Conservation (phyloP, 805 yeast genomes). For the Candida incommunis region DNA sequence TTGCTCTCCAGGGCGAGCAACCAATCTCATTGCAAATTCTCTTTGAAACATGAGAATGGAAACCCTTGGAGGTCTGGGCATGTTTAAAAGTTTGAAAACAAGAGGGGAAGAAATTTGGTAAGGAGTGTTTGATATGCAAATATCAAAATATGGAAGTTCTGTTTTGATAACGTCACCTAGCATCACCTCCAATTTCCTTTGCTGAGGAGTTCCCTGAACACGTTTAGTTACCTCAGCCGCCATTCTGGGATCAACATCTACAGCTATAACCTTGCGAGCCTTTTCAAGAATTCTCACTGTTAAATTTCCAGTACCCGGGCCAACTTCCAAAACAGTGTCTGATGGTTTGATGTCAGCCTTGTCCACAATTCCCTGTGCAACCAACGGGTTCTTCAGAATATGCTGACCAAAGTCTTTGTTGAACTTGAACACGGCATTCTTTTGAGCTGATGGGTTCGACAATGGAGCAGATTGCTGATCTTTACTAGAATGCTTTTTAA, state of each 20-base stretch:
- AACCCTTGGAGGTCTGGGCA: constrained; percentile 88
- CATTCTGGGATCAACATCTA: constrained; percentile 99
- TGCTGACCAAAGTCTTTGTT: constrained; percentile 96
- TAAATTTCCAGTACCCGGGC: constrained; percentile 98
- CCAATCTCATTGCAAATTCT: constrained; percentile 83
- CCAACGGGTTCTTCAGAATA: constrained; percentile 86
- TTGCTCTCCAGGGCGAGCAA: constrained; percentile 95
- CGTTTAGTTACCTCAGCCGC: constrained; percentile 96
- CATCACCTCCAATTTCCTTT: constrained; percentile 79
- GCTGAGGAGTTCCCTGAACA: constrained; percentile 92
- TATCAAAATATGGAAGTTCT: constrained; percentile 86
- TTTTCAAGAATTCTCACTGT: constrained; percentile 86
- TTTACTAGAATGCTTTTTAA: background rate
- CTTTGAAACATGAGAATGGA: constrained; percentile 95
- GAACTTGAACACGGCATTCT: constrained; percentile 51
- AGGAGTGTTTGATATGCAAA: constrained; percentile 94
- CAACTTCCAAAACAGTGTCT: constrained; percentile 88
- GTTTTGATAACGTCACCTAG: constrained; percentile 95
- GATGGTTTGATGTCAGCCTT: constrained; percentile 88
- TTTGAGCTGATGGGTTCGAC: constrained; percentile 6
- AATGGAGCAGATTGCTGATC: constrained; percentile 2
- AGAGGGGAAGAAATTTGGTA: constrained; percentile 95
- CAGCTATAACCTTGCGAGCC: constrained; percentile 89
- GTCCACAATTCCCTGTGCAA: constrained; percentile 97
- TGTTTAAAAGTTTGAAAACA: constrained; percentile 81